Base-by-base conservation (phyloP, 768 basidiomycete genomes). In the Tubosaeta sp. region DNA sequence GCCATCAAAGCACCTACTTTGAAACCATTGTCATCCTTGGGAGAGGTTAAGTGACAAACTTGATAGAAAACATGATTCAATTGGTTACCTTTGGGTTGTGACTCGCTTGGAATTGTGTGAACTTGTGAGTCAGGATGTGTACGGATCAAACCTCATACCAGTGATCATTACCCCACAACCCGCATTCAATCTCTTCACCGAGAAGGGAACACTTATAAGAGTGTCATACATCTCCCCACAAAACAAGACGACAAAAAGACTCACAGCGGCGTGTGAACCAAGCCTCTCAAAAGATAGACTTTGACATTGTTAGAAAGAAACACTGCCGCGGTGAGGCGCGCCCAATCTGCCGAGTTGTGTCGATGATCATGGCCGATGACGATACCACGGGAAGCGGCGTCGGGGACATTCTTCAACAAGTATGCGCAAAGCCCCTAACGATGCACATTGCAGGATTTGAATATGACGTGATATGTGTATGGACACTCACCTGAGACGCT, bases 161-260 rank as follows among this genome's bases (percentile, higher is more conserved):
- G 92, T 94, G 44, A 94, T 87, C 92, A 94, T 94, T 3, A 94
- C 81, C 18, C 92, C 92, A 53, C 86, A 86, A 2, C 86, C 84
- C 3, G 91, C 90, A 11, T 72, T 72, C 41, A 90, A 61, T 45
- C 67, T 72, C 57, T 81, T 83, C 13, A 92, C 77, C 24, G 80
- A 77, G 65, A 91, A 94, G 0, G 92, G 92, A 2, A 92, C 89
- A 66, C 90, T 91, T 55, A 7, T n/a, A 36, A 35, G 46, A 44
- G 42, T 16, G 16, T 52, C 32, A 55, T 27, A 27, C 22, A n/a
- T 18, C 46, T 39, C 18, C 27, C n/a, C 27, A 3, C 22, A 22
- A 21, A 49, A 30, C 12, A 48, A 44, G 53, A 34, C 34, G 19
- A 27, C 22, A 11, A 30, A 29, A 27, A 19, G 10, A 62, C 79